Conservation (phyloP, 345 rosid species). For the Populus simonii region DNA sequence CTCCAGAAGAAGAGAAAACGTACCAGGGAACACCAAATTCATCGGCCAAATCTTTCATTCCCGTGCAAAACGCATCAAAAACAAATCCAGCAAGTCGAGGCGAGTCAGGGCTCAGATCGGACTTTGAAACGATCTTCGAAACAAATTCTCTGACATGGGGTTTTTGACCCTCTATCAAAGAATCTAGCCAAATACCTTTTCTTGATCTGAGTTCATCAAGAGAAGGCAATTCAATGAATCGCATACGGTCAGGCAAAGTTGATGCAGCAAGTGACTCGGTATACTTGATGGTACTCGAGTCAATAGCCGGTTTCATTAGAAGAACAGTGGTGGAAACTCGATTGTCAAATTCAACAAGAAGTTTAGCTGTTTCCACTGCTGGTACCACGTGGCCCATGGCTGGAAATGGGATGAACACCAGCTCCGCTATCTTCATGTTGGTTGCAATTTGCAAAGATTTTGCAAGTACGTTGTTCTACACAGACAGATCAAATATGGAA, state of each 20-base stretch:
- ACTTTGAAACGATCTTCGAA: not conserved
- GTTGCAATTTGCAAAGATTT: no score
- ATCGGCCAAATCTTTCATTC: constrained; percentile 11
- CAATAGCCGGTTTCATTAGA: constrained; percentile 22
- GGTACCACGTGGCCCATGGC: constrained; percentile 50
- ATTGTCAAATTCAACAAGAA: constrained; percentile 38
- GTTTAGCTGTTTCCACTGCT: constrained; percentile 40
- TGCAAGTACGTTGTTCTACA: no score
- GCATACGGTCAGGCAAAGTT: constrained; percentile 26
- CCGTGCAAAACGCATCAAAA: constrained; percentile 17
- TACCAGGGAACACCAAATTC: constrained; percentile 22
- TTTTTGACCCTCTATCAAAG: constrained; percentile 19
- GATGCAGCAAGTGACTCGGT: constrained; percentile 19
- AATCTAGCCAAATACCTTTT: not conserved
- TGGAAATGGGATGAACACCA: constrained; percentile 45
- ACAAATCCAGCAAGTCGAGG: constrained; percentile 8
- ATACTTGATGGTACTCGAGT: not conserved
- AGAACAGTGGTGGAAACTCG: constrained; percentile 47
- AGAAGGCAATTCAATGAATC: constrained; percentile 34
- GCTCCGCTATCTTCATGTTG: constrained; percentile 24
- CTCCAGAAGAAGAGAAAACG: constrained; percentile 13
- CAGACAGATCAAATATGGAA: no score
- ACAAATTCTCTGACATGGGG: constrained; percentile 15
- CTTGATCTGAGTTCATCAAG: not conserved
- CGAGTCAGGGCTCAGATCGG: not conserved